Evolutionary conservation across 129 eudicot species (phyloP), one percentile per base, ranked within the genome.

Genomic region (Pseudognaphalium luteoalbum): DNA sequence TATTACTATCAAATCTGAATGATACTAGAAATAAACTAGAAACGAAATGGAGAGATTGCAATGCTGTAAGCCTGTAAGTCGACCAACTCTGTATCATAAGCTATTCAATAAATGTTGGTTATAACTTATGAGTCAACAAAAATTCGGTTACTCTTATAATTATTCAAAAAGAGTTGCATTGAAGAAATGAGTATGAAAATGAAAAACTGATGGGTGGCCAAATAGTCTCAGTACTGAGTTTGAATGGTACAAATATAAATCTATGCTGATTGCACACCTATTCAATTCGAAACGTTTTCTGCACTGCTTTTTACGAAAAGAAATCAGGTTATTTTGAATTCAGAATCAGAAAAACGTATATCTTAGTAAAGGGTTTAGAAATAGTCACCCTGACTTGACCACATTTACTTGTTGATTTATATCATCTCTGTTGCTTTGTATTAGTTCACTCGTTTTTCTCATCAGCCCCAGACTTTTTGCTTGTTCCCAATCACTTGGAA

Each of bases 371-470:
- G 54, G 54, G 6, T 47, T 11, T 42, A 11, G 54, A 47, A 47
- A 11, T 47, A 47, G 69, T 75, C 21, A 74, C 28, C 47, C 16
- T 15, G 62, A 75, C 14, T 35, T 61, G 42, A 35, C 42, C 57
- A 59, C 59, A 73, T 37, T 34, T 22, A 39, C 17, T 62, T 62
- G 47, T 44, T 62, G 30, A 6, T 63, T 74, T n/a, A 21, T 62
- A 15, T 29, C 59, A 74, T 60, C 41, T 63, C 7, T 25, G 70
- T 58, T 58, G 57, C 3, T 57, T 21, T 72, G 4, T 59, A 39
- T 21, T 22, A 30, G 56, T 73, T 41, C 39, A 58, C 50, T 29
- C 22, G 17, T 60, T 70, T 62, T 78, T 25, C 77, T 30, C 78
- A 50, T 34, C 17, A 79, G 7, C 77, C 44, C 71, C 30, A 50